A percentile compares a stretch with the other conserved stretches of the same genome.
These are phyloP conservation scores for Daedaleopsis nitida DNA, from an alignment of 768 basidiomycete species.

Conservation along the genomic window DNA sequence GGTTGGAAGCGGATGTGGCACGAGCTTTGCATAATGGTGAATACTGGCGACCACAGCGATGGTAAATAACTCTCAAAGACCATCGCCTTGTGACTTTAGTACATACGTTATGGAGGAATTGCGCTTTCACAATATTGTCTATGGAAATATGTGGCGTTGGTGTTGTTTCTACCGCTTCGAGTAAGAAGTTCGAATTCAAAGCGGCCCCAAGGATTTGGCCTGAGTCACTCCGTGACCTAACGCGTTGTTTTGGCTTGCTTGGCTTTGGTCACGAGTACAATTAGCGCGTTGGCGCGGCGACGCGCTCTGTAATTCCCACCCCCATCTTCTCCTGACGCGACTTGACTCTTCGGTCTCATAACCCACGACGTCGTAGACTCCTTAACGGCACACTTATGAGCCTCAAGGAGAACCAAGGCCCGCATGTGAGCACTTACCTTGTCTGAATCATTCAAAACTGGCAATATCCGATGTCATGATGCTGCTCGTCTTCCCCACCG, in stretches of 20 bases:
- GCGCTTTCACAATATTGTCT: too few relatives aligned
- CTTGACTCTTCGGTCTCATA: neutral
- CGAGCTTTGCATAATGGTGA: conserved; percentile 42
- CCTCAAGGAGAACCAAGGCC: conserved; percentile 3
- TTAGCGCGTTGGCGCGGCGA: conserved; percentile 8
- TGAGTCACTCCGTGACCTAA: conserved; percentile 20
- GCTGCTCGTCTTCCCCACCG: neutral
- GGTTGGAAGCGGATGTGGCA: conserved; percentile 66
- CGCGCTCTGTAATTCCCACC: conserved; percentile 3
- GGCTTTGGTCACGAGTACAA: conserved; percentile 14
- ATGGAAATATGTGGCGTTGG: too few relatives aligned
- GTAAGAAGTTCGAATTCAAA: too few relatives aligned
- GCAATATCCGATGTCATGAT: neutral
- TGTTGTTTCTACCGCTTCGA: neutral
- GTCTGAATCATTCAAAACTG: neutral
- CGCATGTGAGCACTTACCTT: neutral
- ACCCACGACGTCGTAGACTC: neutral
- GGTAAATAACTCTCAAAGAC: conserved; percentile 37
- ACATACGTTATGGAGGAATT: too few relatives aligned
- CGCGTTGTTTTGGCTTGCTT: conserved; percentile 18
- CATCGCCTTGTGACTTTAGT: neutral
- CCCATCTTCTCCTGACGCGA: conserved; percentile 1
- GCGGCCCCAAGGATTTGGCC: neutral
- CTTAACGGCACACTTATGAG: conserved; percentile 17
- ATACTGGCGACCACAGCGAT: conserved; percentile 69